Conservation (phyloP, 2,329 filamentous ascomycete species). For the Pseudogymnoascus sp. region DNA sequence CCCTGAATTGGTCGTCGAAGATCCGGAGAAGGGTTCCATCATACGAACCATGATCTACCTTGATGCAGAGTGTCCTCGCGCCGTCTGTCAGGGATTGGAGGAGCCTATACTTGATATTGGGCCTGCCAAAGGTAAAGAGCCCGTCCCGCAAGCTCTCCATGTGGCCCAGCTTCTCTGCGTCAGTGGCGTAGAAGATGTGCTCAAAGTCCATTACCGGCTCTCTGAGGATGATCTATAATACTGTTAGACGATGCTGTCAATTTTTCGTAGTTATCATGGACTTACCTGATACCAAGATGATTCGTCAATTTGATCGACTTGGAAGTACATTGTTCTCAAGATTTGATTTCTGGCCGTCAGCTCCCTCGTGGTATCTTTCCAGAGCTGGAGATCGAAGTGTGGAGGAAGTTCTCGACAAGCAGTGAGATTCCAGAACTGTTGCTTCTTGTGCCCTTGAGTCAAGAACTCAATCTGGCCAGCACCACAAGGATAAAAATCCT, state of each 20-base stretch:
- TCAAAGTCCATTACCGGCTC: conserved; percentile 16
- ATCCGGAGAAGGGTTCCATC: conserved; percentile 34
- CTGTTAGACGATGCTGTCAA: background rate
- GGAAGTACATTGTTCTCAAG: conserved; percentile 17
- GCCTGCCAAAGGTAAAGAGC: conserved; percentile 28
- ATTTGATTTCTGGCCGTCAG: conserved; percentile 16
- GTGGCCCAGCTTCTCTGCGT: conserved; percentile 21
- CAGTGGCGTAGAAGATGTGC: conserved; percentile 15
- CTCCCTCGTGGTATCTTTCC: conserved; percentile 8
- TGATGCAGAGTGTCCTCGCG: conserved; percentile 27
- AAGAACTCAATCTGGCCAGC: conserved; percentile 20
- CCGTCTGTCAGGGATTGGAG: conserved; percentile 22
- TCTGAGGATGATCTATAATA: conserved; percentile 17
- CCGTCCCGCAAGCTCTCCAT: conserved; percentile 24
- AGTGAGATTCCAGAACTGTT: conserved; percentile 18
- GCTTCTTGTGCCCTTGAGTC: conserved; percentile 13
- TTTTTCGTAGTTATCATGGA: background rate
- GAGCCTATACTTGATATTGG: conserved; percentile 32
- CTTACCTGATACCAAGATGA: conserved; percentile 8
- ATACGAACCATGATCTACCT: conserved; percentile 31
- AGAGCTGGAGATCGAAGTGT: conserved; percentile 9
- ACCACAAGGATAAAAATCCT: conserved; percentile 19
- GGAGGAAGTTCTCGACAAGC: conserved; percentile 10
- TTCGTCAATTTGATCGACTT: conserved; percentile 12
- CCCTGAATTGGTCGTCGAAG: conserved; percentile 31